Base-by-base conservation (phyloP, 129 eudicot species). In the Rutidosis leptorrhynchoides region DNA sequence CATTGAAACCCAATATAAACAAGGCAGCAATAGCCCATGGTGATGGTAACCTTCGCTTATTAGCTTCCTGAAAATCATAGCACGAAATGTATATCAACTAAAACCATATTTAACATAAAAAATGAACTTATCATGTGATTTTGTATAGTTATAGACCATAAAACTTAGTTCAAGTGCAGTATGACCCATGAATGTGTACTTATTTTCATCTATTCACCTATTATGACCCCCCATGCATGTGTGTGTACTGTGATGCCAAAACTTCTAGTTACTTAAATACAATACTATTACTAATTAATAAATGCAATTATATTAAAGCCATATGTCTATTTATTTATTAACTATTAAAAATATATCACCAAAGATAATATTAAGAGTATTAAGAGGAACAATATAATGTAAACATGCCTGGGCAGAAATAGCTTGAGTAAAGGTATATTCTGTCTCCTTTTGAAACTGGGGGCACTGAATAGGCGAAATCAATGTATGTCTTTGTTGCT, bases 1-100 rank as follows among this genome's bases (percentile, higher is more conserved):
- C 46, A 60, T 60, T 26, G 17, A 60, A 60, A 2, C 65, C 65
- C 22, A 60, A 40, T 2, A 60, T 23, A 60, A 30, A 17, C 45
- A 60, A 60, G 65, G 65, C 65, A n/a, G 33, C 45, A 60, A 60
- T 60, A 60, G 65, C 46, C 65, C 65, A 30, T 30, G 65, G 65
- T 29, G 65, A 46, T 30, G 65, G 46, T 60, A 60, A 32, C 65
- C 65, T 28, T 60, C 26, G 65, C 45, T 60, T 60, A 46, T 30
- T 60, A 30, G 65, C 65, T 60, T 60, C 45, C 65, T 60, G 65
- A 7, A 30, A 60, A 29, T 15, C 46, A 28, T 30, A 60, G 8
- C 24, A 30, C 6, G 15, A 60, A 30, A 60, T 16, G 25, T 2
- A 58, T 23, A 6, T 28, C 19, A 58, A 19, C 15, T 15, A 15